These are phyloP conservation scores for Lachancea thermotolerans DNA, from an alignment of 805 yeast species.

Conservation along the genomic window DNA sequence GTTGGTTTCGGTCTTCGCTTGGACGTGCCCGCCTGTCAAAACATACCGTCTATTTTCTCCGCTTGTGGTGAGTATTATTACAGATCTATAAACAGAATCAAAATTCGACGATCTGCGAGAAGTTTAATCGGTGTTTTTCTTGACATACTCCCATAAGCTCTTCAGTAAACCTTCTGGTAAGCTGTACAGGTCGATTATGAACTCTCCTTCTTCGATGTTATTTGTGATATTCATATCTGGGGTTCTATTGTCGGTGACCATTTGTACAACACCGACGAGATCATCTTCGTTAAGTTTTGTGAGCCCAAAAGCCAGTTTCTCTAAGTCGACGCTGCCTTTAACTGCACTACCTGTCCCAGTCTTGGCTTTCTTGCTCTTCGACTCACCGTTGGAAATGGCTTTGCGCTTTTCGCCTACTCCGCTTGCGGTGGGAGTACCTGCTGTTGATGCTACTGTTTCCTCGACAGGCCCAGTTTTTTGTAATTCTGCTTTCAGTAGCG, in stretches of 20 bases:
- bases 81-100: too few relatives aligned
- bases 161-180: conserved; percentile 85
- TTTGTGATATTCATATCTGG: conserved; percentile 93
- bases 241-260: conserved; percentile 94
- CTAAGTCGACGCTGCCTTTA: conserved; percentile 79
- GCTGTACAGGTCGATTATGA: conserved; percentile 91
- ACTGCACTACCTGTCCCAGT: conserved; percentile 37
- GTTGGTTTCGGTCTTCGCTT: too few relatives aligned
- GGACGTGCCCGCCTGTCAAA: too few relatives aligned
- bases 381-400: conserved; percentile 24
- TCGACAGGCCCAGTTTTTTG: conserved; percentile 82
- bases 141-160: conserved; percentile 91
- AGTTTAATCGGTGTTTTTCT: conserved; percentile 46
- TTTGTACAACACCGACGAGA: conserved; percentile 87
- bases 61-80: too few relatives aligned
- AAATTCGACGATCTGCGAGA: too few relatives aligned
- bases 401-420: conserved; percentile 26
- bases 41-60: too few relatives aligned
- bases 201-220: conserved; percentile 94
- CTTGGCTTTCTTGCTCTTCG: conserved; percentile 48
- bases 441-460: conserved; percentile 25
- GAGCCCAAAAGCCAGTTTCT: conserved; percentile 81
- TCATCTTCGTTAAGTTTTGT: conserved; percentile 89
- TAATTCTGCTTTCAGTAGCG: conserved; percentile 61
- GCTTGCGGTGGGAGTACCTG: conserved; percentile 17